These are phyloP conservation scores for Fusarium setosum DNA, from an alignment of 2,329 filamentous ascomycete species.

Conservation along the genomic window DNA sequence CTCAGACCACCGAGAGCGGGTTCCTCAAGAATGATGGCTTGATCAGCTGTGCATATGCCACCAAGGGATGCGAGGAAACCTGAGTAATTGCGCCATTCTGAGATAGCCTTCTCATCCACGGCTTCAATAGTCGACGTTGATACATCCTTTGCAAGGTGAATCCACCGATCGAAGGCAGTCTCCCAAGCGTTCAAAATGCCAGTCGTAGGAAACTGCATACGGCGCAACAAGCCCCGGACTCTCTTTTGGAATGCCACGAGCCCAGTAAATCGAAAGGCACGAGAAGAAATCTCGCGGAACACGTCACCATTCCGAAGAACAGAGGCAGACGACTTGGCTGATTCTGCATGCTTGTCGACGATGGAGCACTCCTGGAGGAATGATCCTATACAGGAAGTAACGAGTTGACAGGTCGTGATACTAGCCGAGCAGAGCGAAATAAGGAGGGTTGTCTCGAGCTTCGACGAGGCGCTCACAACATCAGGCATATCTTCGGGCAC, in stretches of 20 bases:
- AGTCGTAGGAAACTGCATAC: conserved; percentile 70
- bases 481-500: conserved; percentile 66
- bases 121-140: conserved; percentile 62
- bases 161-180: conserved; percentile 72
- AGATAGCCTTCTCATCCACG: conserved; percentile 66
- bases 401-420: conserved; percentile 72
- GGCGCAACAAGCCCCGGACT: conserved; percentile 67
- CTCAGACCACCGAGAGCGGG: conserved; percentile 65
- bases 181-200: conserved; percentile 78
- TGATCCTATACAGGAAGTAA: conserved; percentile 70
- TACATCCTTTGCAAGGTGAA: conserved; percentile 71
- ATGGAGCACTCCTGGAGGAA: conserved; percentile 71
- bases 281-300: conserved; percentile 71
- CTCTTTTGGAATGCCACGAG: conserved; percentile 78
- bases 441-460: conserved; percentile 71
- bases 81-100: conserved; percentile 77
- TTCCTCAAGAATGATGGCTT: conserved; percentile 68
- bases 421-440: conserved; percentile 74
- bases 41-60: conserved; percentile 72
- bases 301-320: conserved; percentile 70
- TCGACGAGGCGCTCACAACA: conserved; percentile 62
- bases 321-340: conserved; percentile 61
- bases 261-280: conserved; percentile 74
- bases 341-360: conserved; percentile 62
- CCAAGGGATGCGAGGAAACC: conserved; percentile 76